Evolutionary conservation across 768 basidiomycete genomes (phyloP), one percentile per base, ranked within the genome.

Genomic region (Glaciozyma martinii): DNA sequence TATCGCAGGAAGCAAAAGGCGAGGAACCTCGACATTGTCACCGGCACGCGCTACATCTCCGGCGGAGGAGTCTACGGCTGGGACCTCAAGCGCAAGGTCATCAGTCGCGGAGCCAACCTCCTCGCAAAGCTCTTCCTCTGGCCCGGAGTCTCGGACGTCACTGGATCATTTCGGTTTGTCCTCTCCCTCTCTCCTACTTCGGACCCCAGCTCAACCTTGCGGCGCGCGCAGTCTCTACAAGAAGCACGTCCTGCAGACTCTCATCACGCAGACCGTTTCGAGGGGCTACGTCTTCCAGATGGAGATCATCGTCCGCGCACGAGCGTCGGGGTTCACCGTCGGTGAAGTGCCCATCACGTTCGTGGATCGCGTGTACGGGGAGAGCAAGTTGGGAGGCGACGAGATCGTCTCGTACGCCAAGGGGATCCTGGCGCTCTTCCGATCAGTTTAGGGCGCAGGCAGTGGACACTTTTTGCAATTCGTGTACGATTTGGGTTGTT

Each of bases 241-340:
- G 46, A 75, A 84, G 16, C 80, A 81, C 1, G 91, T 88, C 10
- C 80, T 94, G 61, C 83, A 82, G 56, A 85, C 90, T 70, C 87
- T 94, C 73, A 93, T 94, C 71, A 83, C 86, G 7, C 81, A 86
- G 69, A 90, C 88, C 3, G 82, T 86, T 66, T 90, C 90, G 3
- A 88, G 88, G 69, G 91, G 91, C 13, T 94, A 93, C 72, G 91
- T 94, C 37, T 93, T 94, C 80, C 91, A 94, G 80, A 94, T 94
- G 91, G 91, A 94, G 76, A 94, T 93, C 86, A 93, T 93, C 83
- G 91, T 90, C 25, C 83, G 91, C 1, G 91, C 91, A 7, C 82
- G 85, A 27, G 84, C 87, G 3, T 78, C 89, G 61, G 90, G 89
- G 8, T 93, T 90, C 77, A 84, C 82, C 6, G 85, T 94, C 0